Percentiles rank a stretch among this genome's conserved stretches.
Evolutionary conservation across 2,329 filamentous ascomycete genomes (phyloP).

Genomic region (Zalaria sp.): DNA sequence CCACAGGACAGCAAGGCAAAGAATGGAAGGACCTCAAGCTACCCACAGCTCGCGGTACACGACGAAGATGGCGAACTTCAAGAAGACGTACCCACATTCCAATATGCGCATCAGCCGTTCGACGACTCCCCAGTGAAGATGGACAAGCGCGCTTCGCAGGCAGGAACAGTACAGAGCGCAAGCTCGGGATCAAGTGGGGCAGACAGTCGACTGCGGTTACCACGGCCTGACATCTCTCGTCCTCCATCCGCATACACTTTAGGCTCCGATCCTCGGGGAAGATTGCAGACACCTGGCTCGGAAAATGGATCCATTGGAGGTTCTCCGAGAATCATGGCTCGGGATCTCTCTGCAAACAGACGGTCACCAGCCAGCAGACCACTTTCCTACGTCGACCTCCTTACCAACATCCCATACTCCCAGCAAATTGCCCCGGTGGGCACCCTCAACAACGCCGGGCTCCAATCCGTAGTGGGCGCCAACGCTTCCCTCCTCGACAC

Average conservation of each 20-base stretch:
- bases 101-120: conserved; percentile 37
- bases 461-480: conserved; percentile 67
- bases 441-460: conserved; percentile 63
- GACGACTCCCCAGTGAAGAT: conserved; percentile 19
- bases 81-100: conserved; percentile 22
- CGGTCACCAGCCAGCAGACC: conserved; percentile 45
- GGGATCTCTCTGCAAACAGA: conserved; percentile 36
- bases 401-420: conserved; percentile 57
- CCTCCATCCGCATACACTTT: conserved; percentile 66
- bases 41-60: conserved; percentile 4
- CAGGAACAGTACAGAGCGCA: conserved; percentile 12
- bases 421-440: conserved; percentile 55
- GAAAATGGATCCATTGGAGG: conserved; percentile 17
- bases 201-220: conserved; percentile 8
- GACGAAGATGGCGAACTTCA: conserved; percentile 13
- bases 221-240: conserved; percentile 38
- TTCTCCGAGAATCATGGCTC: conserved; percentile 28
- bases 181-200: conserved; percentile 15
- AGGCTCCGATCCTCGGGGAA: conserved; percentile 56
- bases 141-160: conserved; percentile 15
- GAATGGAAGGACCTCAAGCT: conserved; percentile 1
- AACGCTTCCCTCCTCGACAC: conserved; percentile 85
- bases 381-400: conserved; percentile 45
- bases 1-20: conserved; percentile 2
- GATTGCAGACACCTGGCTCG: conserved; percentile 41